Evolutionary conservation across 139 green algal genomes (phyloP), one percentile per base, ranked within the genome.

Genomic region (Eudorina sp.): DNA sequence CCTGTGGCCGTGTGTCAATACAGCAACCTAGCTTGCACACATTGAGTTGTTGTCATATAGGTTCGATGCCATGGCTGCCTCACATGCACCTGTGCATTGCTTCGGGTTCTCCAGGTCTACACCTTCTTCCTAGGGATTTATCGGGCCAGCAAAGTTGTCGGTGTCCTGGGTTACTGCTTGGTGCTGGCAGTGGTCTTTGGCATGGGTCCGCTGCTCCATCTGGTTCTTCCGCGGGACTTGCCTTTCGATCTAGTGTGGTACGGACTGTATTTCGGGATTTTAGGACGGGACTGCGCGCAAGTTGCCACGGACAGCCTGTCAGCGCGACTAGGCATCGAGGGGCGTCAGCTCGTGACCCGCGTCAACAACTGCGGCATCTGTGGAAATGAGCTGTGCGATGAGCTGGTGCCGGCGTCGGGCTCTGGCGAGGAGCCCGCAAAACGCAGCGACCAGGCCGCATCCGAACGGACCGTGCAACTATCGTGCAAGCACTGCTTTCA

Each of bases 401-500:
- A 81, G 53, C 51, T 86, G 29, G 62, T 75, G 64, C 78, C 87
- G 27, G 78, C 36, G 60, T 7, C 34, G 13, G 75, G 53, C 58
- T 53, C 53, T 31, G 84, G 55, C 14, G 73, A 77, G 31, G 53
- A 45, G 53, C 51, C 55, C 46, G 4, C 36, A 9, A 72, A 14
- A 48, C 80, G 55, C 34, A 25, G 4, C 2, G 53, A 23, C 18
- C 41, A 77, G 43, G 4, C 55, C 19, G 7, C 21, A 3, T 51
- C 45, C 18, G 94, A 96, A 86, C 78, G 75, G 38, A 89, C 78
- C 18, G 89, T 95, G 76, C 95, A 96, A 92, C 91, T 99, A 48
- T 85, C 85, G 5, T 99, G 97, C 96, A 98, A 98, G 92, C 96
- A 99, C 90, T 89, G 95, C 84, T 99, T 99, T 92, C 97, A 99